Percentiles rank a stretch among this genome's conserved stretches.
Evolutionary conservation across 225 moss, liverwort and hornwort genomes (phyloP).

Genomic region (Polytrichum formosum): DNA sequence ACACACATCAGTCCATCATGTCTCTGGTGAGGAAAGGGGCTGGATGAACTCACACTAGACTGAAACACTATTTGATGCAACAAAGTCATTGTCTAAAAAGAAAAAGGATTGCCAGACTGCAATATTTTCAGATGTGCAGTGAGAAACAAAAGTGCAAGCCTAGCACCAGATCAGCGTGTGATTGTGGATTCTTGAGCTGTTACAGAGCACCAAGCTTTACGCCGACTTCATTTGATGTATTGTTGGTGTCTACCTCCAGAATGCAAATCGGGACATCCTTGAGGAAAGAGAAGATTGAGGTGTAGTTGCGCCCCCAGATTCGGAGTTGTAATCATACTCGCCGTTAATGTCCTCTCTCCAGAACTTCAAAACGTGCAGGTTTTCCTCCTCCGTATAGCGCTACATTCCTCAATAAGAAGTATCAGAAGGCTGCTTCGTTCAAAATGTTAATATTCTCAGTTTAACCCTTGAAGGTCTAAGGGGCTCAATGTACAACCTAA

Average conservation of each 20-base stretch:
- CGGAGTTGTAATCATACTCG: slow-evolving; percentile 30
- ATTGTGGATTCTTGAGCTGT: not conserved
- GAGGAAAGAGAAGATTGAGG: slow-evolving; percentile 43
- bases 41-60: slow-evolving; percentile 7
- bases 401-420: slow-evolving; percentile 34
- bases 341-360: slow-evolving; percentile 74
- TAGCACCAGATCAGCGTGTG: not conserved
- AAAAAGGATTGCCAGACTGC: not conserved
- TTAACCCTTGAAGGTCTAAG: no score
- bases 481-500: no score
- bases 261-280: slow-evolving; percentile 67
- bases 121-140: no score
- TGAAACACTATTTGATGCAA: slow-evolving; percentile 6
- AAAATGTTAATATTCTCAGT: no score
- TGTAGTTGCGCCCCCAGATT: slow-evolving; percentile 29
- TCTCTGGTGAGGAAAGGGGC: not conserved
- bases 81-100: slow-evolving; percentile 7
- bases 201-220: slow-evolving; percentile 4
- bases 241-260: slow-evolving; percentile 53
- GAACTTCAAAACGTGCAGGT: slow-evolving; percentile 85
- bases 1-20: slow-evolving; percentile 14
- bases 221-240: not conserved
- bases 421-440: not conserved
- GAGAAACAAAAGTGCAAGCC: slow-evolving; percentile 7
- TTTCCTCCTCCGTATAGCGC: slow-evolving; percentile 98